These are phyloP conservation scores for Mycena albidolilacea DNA, from an alignment of 768 basidiomycete genomes.

Conservation along the genomic window DNA sequence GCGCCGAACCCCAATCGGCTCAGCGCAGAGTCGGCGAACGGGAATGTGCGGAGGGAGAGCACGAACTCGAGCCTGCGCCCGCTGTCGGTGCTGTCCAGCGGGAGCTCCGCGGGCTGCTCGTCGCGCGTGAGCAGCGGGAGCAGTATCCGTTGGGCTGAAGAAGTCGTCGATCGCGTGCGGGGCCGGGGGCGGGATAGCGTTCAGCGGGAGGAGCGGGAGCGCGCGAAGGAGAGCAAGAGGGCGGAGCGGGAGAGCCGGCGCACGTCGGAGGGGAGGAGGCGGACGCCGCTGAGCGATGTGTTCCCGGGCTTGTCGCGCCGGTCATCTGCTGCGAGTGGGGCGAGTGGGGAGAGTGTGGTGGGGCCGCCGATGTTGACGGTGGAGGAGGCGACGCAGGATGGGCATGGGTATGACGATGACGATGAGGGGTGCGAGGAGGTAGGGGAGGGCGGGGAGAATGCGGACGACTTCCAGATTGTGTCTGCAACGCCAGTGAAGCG, in stretches of 20 bases:
- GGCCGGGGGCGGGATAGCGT: slow-evolving; percentile 38
- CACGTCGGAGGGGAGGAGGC: slow-evolving; percentile 65
- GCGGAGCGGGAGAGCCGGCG: slow-evolving; percentile 58
- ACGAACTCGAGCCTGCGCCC: slow-evolving; percentile 48
- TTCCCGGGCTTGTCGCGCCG: slow-evolving; percentile 63
- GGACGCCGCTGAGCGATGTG: slow-evolving; percentile 70
- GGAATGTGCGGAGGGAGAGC: slow-evolving; percentile 24
- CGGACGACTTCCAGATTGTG: slow-evolving; percentile 25
- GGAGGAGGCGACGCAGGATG: slow-evolving; percentile 69
- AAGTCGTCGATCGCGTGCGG: slow-evolving; percentile 49
- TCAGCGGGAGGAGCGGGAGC: slow-evolving; percentile 45
- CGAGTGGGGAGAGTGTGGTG: slow-evolving; percentile 4
- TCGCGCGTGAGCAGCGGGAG: slow-evolving; percentile 64
- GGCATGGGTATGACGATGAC: slow-evolving; percentile 53
- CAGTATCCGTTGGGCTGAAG: slow-evolving; percentile 56
- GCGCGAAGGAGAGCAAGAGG: slow-evolving; percentile 44
- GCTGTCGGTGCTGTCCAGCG: slow-evolving; percentile 50
- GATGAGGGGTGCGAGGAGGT: slow-evolving; percentile 37
- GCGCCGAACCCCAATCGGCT: slow-evolving; percentile 48
- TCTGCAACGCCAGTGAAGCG: slow-evolving; percentile 61
- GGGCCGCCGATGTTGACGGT: slow-evolving; percentile 54
- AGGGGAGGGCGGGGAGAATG: slow-evolving; percentile 26
- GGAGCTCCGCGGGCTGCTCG: slow-evolving; percentile 53
- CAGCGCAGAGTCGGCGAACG: slow-evolving; percentile 44
- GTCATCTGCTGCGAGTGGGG: slow-evolving; percentile 37